Base-by-base conservation (phyloP, 75 land plant genomes). In the Adiantum capillusveneris region DNA sequence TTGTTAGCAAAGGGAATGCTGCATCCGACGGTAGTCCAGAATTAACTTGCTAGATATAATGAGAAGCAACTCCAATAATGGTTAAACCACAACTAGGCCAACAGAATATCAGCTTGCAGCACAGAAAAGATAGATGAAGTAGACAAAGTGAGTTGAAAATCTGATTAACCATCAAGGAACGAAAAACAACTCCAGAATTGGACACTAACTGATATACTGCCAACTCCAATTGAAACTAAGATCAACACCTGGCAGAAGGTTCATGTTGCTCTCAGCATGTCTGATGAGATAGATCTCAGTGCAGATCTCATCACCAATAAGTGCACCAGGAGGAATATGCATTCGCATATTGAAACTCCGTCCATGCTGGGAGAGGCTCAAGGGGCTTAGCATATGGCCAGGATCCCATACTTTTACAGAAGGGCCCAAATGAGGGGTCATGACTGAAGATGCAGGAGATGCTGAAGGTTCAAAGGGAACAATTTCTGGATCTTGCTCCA, bases 331-430 rank as follows among this genome's bases (percentile, higher is more conserved):
- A 25, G 24, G 29, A 12, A 64, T 39, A 53, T 29, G 24, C 56
- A 31, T 29, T 59, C 64, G 50, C 48, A 31, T 53, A 55, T 6
- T 34, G 61, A 48, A 29, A 44, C 56, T 29, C 17, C 56, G 41
- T 27, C 55, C 56, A 61, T 55, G 26, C 44, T 59, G 20, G 57
- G 41, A n/a, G 44, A 57, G 19, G 65, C 59, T 12, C 49, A 43
- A 18, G 42, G 68, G 60, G 60, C 60, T 65, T 0, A 88, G 70
- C 28, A 88, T 77, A 53, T 88, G 68, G 71, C 77, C 82, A 1
- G 93, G 93, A 53, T 88, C 93, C 79, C 88, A 88, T 9, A 88
- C 83, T 58, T 76, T 77, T 42, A 88, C 71, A 5, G 80, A 71
- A 13, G 81, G 79, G 1, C 85, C 83, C 45, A 72, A 56, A 25